Evolutionary conservation across 2,329 filamentous ascomycete species (phyloP).

Genomic region (Fusarium sambucinum): DNA sequence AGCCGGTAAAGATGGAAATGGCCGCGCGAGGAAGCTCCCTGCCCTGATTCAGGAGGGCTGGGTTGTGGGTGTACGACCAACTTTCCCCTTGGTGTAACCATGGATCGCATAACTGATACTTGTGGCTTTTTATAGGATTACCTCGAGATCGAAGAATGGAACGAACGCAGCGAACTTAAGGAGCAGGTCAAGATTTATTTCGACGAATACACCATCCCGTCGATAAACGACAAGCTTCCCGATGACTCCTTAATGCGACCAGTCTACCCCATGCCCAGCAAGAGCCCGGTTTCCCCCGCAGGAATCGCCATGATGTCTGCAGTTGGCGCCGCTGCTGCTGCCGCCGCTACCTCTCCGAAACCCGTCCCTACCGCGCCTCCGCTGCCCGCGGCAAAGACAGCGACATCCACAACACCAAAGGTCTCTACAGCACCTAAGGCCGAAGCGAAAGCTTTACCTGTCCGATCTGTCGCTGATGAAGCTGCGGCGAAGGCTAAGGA

Average conservation of each 20-base stretch:
- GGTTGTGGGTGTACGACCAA: conserved; percentile 80
- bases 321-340: conserved; percentile 35
- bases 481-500: conserved; percentile 74
- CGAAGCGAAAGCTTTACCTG: conserved; percentile 55
- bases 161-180: conserved; percentile 96
- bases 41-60: conserved; percentile 88
- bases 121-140: conserved; percentile 73
- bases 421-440: conserved; percentile 39
- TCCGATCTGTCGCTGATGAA: conserved; percentile 72
- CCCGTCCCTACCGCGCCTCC: conserved; percentile 44
- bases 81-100: neutral
- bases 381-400: conserved; percentile 43
- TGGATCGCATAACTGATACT: conserved; percentile 1
- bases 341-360: conserved; percentile 39
- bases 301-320: conserved; percentile 30
- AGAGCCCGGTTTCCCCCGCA: conserved; percentile 3
- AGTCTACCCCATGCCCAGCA: conserved; percentile 37
- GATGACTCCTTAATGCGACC: conserved; percentile 49
- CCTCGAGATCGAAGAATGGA: conserved; percentile 97
- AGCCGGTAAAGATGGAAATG: conserved; percentile 75
- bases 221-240: conserved; percentile 65
- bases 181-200: conserved; percentile 80
- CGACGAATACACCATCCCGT: conserved; percentile 70
- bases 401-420: conserved; percentile 25
- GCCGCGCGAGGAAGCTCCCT: conserved; percentile 81